These are phyloP conservation scores for Aspergillus aculeatus DNA, from an alignment of 2,329 filamentous ascomycete species.

Conservation along the genomic window DNA sequence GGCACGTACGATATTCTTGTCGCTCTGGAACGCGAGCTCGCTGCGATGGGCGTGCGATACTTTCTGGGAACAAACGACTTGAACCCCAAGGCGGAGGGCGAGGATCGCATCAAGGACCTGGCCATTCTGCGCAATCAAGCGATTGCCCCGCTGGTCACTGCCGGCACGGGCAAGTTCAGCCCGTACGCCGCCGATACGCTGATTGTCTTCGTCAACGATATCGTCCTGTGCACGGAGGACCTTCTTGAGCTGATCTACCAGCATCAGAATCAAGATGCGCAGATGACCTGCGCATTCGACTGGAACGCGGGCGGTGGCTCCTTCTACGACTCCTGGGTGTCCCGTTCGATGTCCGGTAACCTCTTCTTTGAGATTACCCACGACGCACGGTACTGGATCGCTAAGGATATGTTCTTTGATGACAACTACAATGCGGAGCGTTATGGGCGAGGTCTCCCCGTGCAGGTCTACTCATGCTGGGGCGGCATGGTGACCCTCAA, in stretches of 20 bases:
- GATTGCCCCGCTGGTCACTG: background rate
- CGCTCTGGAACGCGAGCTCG: background rate
- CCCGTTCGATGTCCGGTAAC: background rate
- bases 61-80: background rate
- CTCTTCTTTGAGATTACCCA: conserved; percentile 2
- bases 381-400: background rate
- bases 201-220: conserved; percentile 2
- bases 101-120: conserved; percentile 2
- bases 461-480: conserved; percentile 1
- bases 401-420: conserved; percentile 1
- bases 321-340: conserved; percentile 1
- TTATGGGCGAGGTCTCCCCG: background rate
- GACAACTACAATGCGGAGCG: background rate
- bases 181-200: background rate
- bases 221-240: background rate
- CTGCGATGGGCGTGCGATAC: conserved; percentile 2
- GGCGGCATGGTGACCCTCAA: conserved; percentile 1
- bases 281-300: conserved; percentile 3
- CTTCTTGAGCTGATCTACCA: background rate
- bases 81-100: background rate
- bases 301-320: background rate
- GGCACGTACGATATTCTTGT: background rate
- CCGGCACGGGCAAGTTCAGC: background rate
- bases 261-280: background rate
- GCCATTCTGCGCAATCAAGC: conserved; percentile 1